phyloP scores from a whole-genome alignment of 139 green algal genomes.

The Chlamydomonas sphaeroides region DNA sequence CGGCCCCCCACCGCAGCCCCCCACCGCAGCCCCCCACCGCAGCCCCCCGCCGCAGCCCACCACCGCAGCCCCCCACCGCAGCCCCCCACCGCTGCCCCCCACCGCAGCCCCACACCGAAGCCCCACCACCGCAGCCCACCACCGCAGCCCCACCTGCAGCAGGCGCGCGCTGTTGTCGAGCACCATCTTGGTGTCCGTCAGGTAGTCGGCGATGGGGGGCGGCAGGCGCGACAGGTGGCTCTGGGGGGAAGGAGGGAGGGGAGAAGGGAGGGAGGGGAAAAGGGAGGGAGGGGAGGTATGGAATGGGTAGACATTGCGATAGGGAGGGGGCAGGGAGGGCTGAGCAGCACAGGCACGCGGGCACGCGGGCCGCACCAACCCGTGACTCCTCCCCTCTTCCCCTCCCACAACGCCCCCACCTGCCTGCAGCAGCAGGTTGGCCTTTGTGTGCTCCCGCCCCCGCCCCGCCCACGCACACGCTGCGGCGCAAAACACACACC shows the following conservation, averaged over 20 bases:
- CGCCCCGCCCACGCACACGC: too few relatives aligned
- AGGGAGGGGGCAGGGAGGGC: too few relatives aligned
- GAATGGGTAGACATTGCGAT: too few relatives aligned
- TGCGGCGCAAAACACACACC: neutral
- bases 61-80: neutral
- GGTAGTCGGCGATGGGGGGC: slow-evolving; percentile 94
- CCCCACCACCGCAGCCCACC: neutral
- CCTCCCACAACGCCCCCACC: too few relatives aligned
- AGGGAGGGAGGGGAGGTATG: neutral
- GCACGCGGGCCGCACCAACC: too few relatives aligned
- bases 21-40: neutral
- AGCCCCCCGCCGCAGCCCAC: too few relatives aligned
- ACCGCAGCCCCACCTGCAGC: slow-evolving; percentile 63
- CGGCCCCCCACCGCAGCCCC: neutral
- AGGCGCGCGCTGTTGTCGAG: slow-evolving; percentile 94
- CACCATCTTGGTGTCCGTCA: slow-evolving; percentile 92
- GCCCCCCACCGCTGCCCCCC: too few relatives aligned
- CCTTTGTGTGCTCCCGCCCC: too few relatives aligned
- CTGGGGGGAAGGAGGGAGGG: slow-evolving; percentile 56
- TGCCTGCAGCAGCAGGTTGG: too few relatives aligned
- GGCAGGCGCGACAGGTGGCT: slow-evolving; percentile 85
- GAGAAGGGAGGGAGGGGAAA: neutral
- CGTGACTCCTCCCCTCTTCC: neutral
- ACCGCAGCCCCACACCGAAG: neutral
- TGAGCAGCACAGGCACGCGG: too few relatives aligned